Evolutionary conservation across 2,329 filamentous ascomycete genomes (phyloP).

Genomic region (Capronia americana): DNA sequence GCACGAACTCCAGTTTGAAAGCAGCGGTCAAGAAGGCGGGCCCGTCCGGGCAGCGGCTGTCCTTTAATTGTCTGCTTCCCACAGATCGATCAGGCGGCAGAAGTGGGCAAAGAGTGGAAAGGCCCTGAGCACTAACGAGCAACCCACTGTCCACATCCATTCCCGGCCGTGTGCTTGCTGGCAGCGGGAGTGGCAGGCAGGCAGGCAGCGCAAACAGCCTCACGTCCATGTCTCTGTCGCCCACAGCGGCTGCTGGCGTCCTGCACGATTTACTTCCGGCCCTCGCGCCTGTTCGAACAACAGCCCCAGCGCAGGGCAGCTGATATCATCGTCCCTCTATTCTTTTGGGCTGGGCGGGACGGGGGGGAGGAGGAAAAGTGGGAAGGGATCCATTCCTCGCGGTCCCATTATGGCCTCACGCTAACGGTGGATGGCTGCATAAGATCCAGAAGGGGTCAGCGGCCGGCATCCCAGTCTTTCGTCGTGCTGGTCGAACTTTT

Average conservation of each 20-base stretch:
- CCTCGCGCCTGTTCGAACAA: conserved; percentile 8
- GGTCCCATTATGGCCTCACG: conserved; percentile 13
- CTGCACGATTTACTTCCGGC: conserved; percentile 25
- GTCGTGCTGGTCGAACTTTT: conserved; percentile 4
- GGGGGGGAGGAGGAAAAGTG: neutral
- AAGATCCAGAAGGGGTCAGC: conserved; percentile 19
- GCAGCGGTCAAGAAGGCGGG: conserved; percentile 35
- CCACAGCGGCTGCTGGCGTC: conserved; percentile 29
- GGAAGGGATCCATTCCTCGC: conserved; percentile 2
- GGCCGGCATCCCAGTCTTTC: conserved; percentile 6
- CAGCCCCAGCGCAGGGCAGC: conserved; percentile 7
- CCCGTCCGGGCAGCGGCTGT: conserved; percentile 19
- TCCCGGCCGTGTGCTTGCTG: conserved; percentile 3
- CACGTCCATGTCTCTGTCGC: conserved; percentile 20
- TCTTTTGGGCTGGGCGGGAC: conserved; percentile 4
- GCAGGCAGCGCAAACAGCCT: conserved; percentile 27
- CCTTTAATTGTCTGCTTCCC: conserved; percentile 22
- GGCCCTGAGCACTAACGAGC: conserved; percentile 11
- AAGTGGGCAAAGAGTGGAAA: conserved; percentile 24
- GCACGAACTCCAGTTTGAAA: conserved; percentile 17
- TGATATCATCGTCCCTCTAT: conserved; percentile 31
- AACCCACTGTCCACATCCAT: conserved; percentile 10
- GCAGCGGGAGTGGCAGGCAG: neutral
- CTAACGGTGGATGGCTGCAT: conserved; percentile 21
- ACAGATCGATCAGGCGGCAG: conserved; percentile 20